These are phyloP conservation scores for Chrysoporthe puriensis DNA, from an alignment of 2,329 filamentous ascomycete species.

Conservation along the genomic window DNA sequence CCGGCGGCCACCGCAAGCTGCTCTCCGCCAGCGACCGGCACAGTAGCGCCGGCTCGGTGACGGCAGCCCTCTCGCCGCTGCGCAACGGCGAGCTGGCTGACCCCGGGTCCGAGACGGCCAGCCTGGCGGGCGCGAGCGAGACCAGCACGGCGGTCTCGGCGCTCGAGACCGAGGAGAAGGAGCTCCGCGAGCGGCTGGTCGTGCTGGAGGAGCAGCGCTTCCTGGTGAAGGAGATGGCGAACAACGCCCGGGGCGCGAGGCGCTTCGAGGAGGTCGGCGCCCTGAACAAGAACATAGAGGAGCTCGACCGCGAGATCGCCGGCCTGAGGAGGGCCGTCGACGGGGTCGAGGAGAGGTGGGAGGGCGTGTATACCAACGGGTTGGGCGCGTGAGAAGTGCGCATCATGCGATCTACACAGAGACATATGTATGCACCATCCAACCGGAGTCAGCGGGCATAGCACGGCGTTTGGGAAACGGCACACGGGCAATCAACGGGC, in stretches of 20 bases:
- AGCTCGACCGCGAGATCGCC: slow-evolving; percentile 79
- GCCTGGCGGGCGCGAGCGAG: slow-evolving; percentile 50
- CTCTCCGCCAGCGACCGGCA: slow-evolving; percentile 31
- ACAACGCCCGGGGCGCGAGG: slow-evolving; percentile 72
- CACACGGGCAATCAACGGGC: neutral
- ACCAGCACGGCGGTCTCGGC: slow-evolving; percentile 57
- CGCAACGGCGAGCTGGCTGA: slow-evolving; percentile 51
- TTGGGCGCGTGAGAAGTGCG: neutral
- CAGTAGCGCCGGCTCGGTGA: slow-evolving; percentile 21
- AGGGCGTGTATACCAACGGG: slow-evolving; percentile 51
- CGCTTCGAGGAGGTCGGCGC: slow-evolving; percentile 87
- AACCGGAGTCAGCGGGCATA: slow-evolving; percentile 7
- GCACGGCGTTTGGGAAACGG: slow-evolving; percentile 11
- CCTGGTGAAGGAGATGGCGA: slow-evolving; percentile 85
- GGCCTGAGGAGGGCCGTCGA: slow-evolving; percentile 66
- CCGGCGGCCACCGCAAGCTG: slow-evolving; percentile 37
- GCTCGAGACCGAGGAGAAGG: slow-evolving; percentile 82
- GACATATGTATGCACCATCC: neutral
- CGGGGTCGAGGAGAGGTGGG: slow-evolving; percentile 65
- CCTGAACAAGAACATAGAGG: slow-evolving; percentile 78
- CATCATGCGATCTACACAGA: neutral
- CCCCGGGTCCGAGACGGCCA: slow-evolving; percentile 51
- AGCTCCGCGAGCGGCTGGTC: slow-evolving; percentile 76
- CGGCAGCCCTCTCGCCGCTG: slow-evolving; percentile 41
- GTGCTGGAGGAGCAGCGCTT: slow-evolving; percentile 91